Percentiles rank a stretch among this genome's conserved stretches.
Evolutionary conservation across 805 yeast genomes (phyloP).

Genomic region (Kuraishia floccosa): DNA sequence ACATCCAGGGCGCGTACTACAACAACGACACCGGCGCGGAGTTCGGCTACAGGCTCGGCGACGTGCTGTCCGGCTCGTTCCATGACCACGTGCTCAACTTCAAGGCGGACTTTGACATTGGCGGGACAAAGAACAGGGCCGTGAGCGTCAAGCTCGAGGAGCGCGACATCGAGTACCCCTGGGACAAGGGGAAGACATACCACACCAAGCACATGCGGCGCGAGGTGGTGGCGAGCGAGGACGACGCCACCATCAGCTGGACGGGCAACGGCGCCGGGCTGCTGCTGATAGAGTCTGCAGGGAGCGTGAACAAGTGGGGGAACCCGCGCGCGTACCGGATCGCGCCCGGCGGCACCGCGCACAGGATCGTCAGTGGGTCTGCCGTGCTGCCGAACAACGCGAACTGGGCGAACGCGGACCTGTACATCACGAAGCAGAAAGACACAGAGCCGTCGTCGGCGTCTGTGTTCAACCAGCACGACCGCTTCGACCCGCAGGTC

Average conservation of each 20-base stretch:
- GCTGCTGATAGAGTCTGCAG: conserved; percentile 13
- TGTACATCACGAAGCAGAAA: conserved; percentile 11
- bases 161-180: conserved; percentile 11
- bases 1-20: conserved; percentile 16
- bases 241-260: conserved; percentile 6
- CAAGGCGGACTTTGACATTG: conserved; percentile 17
- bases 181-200: conserved; percentile 12
- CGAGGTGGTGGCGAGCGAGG: conserved; percentile 9
- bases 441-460: conserved; percentile 14
- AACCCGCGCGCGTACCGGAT: conserved; percentile 16
- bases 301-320: conserved; percentile 13
- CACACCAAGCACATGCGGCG: conserved; percentile 9
- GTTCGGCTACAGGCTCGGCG: conserved; percentile 12
- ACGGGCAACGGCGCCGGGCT: conserved; percentile 8
- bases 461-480: conserved; percentile 11
- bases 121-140: conserved; percentile 12
- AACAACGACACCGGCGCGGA: conserved; percentile 8
- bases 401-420: conserved; percentile 11
- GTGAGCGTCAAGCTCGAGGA: conserved; percentile 7
- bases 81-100: conserved; percentile 14
- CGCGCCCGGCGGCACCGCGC: conserved; percentile 11
- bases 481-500: conserved; percentile 13
- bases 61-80: conserved; percentile 16
- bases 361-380: conserved; percentile 3
- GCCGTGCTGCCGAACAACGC: conserved; percentile 1